A percentile compares a stretch with the other conserved stretches of the same genome.
Conservation (phyloP, 345 rosid species). For the Pseudoturritis turrita region DNA sequence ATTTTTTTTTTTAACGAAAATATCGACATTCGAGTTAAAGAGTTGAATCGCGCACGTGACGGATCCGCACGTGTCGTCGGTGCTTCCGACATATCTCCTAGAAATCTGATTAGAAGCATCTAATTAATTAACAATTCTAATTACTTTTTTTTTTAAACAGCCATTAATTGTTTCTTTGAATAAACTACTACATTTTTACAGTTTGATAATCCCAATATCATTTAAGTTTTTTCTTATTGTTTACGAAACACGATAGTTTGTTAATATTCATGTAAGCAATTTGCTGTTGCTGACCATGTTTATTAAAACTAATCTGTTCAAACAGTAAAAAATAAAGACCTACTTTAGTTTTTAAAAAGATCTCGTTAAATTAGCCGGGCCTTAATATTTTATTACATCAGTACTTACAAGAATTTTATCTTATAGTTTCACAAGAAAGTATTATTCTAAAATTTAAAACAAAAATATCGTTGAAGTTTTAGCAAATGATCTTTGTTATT, state of each 20-base stretch:
- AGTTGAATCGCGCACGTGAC: conserved; percentile 34
- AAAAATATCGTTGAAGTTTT: too few species aligned
- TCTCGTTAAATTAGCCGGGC: too few species aligned
- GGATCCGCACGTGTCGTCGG: conserved; percentile 33
- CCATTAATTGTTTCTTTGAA: conserved; percentile 15
- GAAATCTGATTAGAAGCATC: conserved; percentile 49
- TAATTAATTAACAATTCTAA: conserved; percentile 32
- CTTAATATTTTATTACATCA: too few species aligned
- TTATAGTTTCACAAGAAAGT: too few species aligned
- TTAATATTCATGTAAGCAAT: conserved; percentile 23
- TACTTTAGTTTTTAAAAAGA: background rate
- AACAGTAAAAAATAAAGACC: background rate
- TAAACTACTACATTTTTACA: conserved; percentile 14
- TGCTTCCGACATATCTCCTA: conserved; percentile 26
- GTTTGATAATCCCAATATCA: conserved; percentile 28
- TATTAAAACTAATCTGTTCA: background rate
- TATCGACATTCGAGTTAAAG: conserved; percentile 20
- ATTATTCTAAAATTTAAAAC: too few species aligned
- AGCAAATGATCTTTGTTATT: too few species aligned
- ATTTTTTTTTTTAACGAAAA: background rate
- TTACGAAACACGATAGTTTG: conserved; percentile 26
- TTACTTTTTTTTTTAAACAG: background rate
- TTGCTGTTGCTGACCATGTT: conserved; percentile 18
- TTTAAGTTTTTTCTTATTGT: background rate
- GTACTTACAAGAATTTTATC: too few species aligned